Evolutionary conservation across 2,329 filamentous ascomycete genomes (phyloP).

Genomic region (Parascedosporium putredinis): DNA sequence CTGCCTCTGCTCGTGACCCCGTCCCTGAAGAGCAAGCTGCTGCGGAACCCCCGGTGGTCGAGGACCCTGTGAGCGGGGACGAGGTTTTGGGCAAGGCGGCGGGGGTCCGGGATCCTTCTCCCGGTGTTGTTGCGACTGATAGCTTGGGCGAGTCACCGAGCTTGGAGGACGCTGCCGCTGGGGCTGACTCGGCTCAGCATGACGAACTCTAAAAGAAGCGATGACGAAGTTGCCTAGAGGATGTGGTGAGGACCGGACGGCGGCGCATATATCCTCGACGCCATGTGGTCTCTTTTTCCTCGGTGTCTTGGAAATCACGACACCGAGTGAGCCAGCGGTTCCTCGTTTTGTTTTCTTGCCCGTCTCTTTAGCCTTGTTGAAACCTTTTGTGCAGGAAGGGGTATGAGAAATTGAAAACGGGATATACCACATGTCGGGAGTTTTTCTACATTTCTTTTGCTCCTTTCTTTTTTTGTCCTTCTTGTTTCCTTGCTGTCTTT

Average conservation of each 20-base stretch:
- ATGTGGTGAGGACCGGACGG: neutral
- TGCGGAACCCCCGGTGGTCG: no score
- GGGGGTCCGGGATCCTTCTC: no score
- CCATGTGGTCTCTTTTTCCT: neutral
- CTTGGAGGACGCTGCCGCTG: neutral
- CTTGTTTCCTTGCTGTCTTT: neutral
- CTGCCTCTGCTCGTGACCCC: no score
- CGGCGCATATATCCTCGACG: neutral
- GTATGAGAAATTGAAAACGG: neutral
- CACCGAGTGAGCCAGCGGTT: no score
- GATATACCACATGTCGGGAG: conserved; percentile 1
- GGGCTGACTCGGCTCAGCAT: neutral
- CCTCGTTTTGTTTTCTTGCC: conserved; percentile 2
- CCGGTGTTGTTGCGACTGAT: no score
- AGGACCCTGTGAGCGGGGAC: no score
- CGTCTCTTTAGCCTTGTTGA: no score
- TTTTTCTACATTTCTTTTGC: conserved; percentile 3
- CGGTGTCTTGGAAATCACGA: no score
- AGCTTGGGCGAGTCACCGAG: no score
- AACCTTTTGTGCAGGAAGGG: no score
- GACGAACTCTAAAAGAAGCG: neutral
- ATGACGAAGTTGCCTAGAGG: neutral
- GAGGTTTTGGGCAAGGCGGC: no score
- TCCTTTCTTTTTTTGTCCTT: neutral
- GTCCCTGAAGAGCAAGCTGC: no score